A percentile compares a stretch with the other conserved stretches of the same genome.
Evolutionary conservation across 2,329 filamentous ascomycete species (phyloP).

Genomic region (Pestalotiopsis sp.): DNA sequence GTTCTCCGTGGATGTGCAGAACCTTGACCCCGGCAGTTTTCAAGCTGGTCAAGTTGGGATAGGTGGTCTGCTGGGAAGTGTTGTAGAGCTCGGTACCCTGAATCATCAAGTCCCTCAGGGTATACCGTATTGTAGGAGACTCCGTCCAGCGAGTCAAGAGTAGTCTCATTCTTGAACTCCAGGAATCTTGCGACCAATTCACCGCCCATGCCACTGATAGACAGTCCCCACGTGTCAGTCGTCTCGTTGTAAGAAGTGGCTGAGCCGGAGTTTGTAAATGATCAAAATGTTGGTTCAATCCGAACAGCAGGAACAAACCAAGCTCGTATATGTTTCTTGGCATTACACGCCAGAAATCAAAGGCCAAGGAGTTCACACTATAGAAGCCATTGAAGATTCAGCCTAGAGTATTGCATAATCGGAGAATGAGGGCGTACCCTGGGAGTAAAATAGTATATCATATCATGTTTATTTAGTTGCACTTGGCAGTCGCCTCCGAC

Average conservation of each 20-base stretch:
- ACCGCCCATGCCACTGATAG: constrained; percentile 23
- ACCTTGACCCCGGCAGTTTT: constrained; percentile 47
- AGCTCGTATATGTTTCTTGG: no score
- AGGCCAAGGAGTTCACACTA: no score
- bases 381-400: no score
- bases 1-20: constrained; percentile 53
- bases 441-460: no score
- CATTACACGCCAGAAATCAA: no score
- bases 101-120: constrained; percentile 51
- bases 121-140: constrained; percentile 58
- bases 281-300: no score
- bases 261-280: no score
- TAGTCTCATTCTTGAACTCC: constrained; percentile 24
- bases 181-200: constrained; percentile 30
- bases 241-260: constrained; percentile 29
- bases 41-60: constrained; percentile 47
- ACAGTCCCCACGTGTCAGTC: constrained; percentile 25
- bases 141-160: constrained; percentile 38
- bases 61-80: constrained; percentile 44
- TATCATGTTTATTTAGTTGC: no score
- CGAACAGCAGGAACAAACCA: no score
- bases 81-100: constrained; percentile 46
- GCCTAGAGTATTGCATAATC: no score
- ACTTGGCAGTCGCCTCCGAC: no score
- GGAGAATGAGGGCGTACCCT: no score